A percentile compares a stretch with the other conserved stretches of the same genome.
Conservation (phyloP, 805 yeast species). For the Candida insectalens region DNA sequence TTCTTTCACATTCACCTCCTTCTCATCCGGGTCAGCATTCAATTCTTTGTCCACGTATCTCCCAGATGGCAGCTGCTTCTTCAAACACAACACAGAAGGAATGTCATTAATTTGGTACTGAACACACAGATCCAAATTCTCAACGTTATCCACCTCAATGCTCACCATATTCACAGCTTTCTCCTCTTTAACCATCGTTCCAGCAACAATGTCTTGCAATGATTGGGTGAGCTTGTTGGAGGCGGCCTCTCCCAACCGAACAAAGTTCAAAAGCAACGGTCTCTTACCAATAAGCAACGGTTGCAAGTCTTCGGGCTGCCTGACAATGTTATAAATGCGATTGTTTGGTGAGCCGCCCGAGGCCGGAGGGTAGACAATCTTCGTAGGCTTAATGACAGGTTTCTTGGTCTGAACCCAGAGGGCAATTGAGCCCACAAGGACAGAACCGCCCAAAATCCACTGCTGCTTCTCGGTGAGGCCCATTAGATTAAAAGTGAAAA, state of each 20-base stretch:
- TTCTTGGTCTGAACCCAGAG: slow-evolving; percentile 16
- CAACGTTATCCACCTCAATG: slow-evolving; percentile 60
- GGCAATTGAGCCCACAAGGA: slow-evolving; percentile 17
- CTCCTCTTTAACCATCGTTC: slow-evolving; percentile 30
- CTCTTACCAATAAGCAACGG: slow-evolving; percentile 39
- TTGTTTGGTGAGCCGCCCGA: slow-evolving; percentile 20
- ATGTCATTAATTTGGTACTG: slow-evolving; percentile 44
- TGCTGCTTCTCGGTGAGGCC: slow-evolving; percentile 20
- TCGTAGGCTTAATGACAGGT: slow-evolving; percentile 21
- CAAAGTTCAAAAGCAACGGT: slow-evolving; percentile 66
- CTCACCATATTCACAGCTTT: slow-evolving; percentile 55
- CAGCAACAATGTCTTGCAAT: slow-evolving; percentile 40
- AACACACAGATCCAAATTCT: slow-evolving; percentile 45
- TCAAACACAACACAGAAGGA: slow-evolving; percentile 60
- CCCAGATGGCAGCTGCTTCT: slow-evolving; percentile 51
- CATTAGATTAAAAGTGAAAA: slow-evolving; percentile 3
- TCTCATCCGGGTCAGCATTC: slow-evolving; percentile 14
- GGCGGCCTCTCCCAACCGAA: slow-evolving; percentile 51
- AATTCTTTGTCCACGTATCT: slow-evolving; percentile 25
- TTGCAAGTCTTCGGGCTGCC: slow-evolving; percentile 51
- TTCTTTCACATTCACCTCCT: slow-evolving; percentile 33
- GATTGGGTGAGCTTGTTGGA: slow-evolving; percentile 57
- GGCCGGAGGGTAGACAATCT: slow-evolving; percentile 28
- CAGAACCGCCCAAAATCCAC: slow-evolving; percentile 21
- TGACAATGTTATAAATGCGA: slow-evolving; percentile 41